Conservation (phyloP, 495 filamentous ascomycete genomes). For the Jackrogersella multiformis region DNA sequence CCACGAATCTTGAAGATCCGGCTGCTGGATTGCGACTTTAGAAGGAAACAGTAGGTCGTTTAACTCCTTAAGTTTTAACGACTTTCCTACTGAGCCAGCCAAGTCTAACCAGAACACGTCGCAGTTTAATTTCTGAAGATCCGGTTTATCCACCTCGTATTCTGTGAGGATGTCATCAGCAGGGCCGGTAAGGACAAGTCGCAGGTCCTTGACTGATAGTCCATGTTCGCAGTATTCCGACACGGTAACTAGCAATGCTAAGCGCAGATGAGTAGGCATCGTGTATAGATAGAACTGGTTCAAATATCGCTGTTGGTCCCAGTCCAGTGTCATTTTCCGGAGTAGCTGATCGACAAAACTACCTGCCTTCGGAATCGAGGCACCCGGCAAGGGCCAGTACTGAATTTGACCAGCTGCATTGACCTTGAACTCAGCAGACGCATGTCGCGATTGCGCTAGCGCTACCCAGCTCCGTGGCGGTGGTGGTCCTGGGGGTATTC, state of each 20-base stretch:
- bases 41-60: conserved; percentile 59
- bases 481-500: conserved; percentile 71
- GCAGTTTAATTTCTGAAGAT: conserved; percentile 53
- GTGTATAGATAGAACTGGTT: conserved; percentile 72
- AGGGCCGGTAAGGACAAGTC: conserved; percentile 49
- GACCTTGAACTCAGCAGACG: conserved; percentile 14
- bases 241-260: conserved; percentile 70
- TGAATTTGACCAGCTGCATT: conserved; percentile 12
- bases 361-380: conserved; percentile 50
- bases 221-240: conserved; percentile 59
- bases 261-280: conserved; percentile 69
- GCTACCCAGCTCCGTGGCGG: conserved; percentile 76
- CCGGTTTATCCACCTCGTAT: conserved; percentile 40
- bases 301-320: conserved; percentile 72
- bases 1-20: conserved; percentile 53
- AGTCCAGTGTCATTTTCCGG: conserved; percentile 70
- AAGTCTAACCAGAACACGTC: conserved; percentile 72
- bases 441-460: conserved; percentile 40
- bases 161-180: conserved; percentile 35
- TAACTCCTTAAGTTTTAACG: conserved; percentile 68
- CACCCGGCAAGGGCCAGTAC: conserved; percentile 48
- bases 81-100: conserved; percentile 65
- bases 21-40: conserved; percentile 10
- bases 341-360: conserved; percentile 68
- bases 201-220: conserved; percentile 56